phyloP scores from a whole-genome alignment of 306 rosid genomes.

The Inga oerstediana region DNA sequence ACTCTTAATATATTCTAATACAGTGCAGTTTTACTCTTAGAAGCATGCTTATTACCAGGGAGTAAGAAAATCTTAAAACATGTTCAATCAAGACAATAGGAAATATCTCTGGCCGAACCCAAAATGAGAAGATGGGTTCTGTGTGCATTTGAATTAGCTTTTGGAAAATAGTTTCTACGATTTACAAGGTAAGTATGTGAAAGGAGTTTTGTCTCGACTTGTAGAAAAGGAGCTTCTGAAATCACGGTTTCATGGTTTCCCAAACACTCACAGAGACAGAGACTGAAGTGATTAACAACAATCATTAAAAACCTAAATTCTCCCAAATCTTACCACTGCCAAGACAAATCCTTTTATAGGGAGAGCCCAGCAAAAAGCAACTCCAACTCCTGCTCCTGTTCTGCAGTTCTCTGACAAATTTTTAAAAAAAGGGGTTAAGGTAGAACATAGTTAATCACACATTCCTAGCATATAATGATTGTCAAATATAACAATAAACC shows the following conservation, averaged over 20 bases:
- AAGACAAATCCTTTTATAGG: constrained; percentile 46
- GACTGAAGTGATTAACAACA: not conserved
- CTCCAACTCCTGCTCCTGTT: constrained; percentile 80
- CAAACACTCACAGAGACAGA: not conserved
- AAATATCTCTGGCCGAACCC: constrained; percentile 6
- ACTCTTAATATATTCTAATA: too few relatives aligned
- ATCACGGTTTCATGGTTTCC: too few relatives aligned
- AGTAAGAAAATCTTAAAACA: not conserved
- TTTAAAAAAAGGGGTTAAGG: not conserved
- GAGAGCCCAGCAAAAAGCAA: constrained; percentile 85
- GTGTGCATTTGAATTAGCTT: too few relatives aligned
- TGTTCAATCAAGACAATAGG: not conserved
- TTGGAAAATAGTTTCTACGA: too few relatives aligned
- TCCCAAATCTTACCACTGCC: constrained; percentile 43
- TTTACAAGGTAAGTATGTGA: too few relatives aligned
- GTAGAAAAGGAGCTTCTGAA: too few relatives aligned
- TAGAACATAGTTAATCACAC: constrained; percentile 15
- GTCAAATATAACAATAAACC: not conserved
- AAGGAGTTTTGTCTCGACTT: too few relatives aligned
- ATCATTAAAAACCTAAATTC: constrained; percentile 10
- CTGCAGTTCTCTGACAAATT: constrained; percentile 62
- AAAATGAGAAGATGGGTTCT: not conserved
- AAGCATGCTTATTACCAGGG: not conserved
- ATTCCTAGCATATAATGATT: not conserved
- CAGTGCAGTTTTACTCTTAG: not conserved